These are phyloP conservation scores for Pseudogymnoascus sp. DNA, from an alignment of 2,329 filamentous ascomycete genomes.

Conservation along the genomic window DNA sequence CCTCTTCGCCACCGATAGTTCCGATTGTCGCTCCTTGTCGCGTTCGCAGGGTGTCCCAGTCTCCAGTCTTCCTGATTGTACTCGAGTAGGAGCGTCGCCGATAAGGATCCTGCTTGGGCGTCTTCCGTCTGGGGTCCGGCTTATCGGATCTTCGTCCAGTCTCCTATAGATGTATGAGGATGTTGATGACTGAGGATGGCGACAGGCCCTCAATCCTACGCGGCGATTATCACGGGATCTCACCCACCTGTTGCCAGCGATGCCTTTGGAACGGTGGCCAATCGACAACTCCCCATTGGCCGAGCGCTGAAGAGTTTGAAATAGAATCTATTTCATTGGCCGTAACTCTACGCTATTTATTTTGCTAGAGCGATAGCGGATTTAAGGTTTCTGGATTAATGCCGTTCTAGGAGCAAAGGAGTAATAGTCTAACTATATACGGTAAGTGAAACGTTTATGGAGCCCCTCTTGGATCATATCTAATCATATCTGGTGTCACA, in stretches of 20 bases:
- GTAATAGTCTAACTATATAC: neutral
- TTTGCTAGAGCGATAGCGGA: conserved; percentile 1
- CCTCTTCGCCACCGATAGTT: neutral
- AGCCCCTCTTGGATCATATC: conserved; percentile 6
- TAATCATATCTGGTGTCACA: conserved; percentile 8
- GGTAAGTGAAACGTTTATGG: conserved; percentile 1
- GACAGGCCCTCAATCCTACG: neutral
- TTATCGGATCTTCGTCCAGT: conserved; percentile 1
- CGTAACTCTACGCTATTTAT: neutral
- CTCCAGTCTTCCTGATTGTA: neutral
- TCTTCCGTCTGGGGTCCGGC: neutral
- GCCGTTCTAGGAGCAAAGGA: neutral
- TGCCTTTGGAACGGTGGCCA: conserved; percentile 1
- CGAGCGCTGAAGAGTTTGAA: neutral
- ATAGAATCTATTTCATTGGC: conserved; percentile 1
- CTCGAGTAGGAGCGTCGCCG: neutral
- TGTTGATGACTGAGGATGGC: neutral
- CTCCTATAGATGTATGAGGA: neutral
- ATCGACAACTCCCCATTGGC: neutral
- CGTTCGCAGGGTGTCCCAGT: neutral
- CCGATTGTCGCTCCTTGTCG: neutral
- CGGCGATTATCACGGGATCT: conserved; percentile 1
- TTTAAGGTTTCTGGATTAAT: conserved; percentile 2
- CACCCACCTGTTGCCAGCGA: neutral
- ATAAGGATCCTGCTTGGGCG: neutral